Evolutionary conservation across 2,329 filamentous ascomycete genomes (phyloP), one percentile per base, ranked within the genome.

Genomic region (Coniochaeta ligniaria): DNA sequence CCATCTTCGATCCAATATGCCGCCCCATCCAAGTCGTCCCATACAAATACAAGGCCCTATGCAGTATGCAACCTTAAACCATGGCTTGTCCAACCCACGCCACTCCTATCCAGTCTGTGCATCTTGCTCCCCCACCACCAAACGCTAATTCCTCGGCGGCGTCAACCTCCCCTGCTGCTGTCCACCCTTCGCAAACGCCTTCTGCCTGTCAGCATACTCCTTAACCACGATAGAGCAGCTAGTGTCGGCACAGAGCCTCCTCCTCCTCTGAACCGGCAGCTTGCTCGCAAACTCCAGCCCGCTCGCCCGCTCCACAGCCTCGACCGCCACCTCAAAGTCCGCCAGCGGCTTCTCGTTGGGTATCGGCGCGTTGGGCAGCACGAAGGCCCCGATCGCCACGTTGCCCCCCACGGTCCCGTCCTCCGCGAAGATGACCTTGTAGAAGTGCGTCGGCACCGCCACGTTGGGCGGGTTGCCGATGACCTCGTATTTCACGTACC

Each of bases 401-500:
- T 88, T 88, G 20, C 91, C 90, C 28, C 81, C 81, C 11, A 71
- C 75, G 1, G 75, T 77, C 3, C 89, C 90, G 70, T 96, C 92
- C 77, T 99, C 95, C 28, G 91, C 95, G 70, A 95, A 96, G 68
- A 99, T 95, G 70, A 99, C 92, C 80, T 99, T 99, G 84, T 96
- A 99, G 78, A 99, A 99, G 75, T 99, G 95, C 24, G 95, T 99
- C 3, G 95, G 95, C 59, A 99, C 95, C 28, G 95, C 93, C 60
- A 99, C 90, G 69, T 92, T 96, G 8, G 95, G 94, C 65, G 95
- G 95, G 72, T 82, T 89, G 43, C 95, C 95, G 68, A 99, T 96
- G 62, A 99, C 89, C 78, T 99, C 95, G 78, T 99, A 98, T 63
- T 83, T 88, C 61, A 97, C 92, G 66, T 92, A 89, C 92, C 93